These are phyloP conservation scores for Hypoxylon sp. DNA, from an alignment of 2,329 filamentous ascomycete species.

Conservation along the genomic window DNA sequence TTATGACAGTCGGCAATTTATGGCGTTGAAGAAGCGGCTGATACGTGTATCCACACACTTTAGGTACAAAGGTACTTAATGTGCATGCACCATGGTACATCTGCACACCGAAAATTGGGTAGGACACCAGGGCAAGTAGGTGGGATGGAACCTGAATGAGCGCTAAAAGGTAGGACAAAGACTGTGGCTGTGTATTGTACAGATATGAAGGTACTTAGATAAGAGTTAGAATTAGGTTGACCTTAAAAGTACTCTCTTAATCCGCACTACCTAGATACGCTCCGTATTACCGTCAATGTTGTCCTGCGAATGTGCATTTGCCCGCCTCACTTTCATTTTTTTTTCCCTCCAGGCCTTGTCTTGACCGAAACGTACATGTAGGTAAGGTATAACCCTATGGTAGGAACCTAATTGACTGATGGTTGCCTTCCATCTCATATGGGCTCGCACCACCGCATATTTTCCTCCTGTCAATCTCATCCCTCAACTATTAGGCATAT, in stretches of 20 bases:
- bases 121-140: background rate
- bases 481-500: conserved; percentile 10
- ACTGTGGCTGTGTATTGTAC: conserved; percentile 33
- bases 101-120: conserved; percentile 1
- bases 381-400: conserved; percentile 5
- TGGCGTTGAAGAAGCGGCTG: background rate
- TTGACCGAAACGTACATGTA: conserved; percentile 17
- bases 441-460: conserved; percentile 21
- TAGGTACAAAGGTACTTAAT: background rate
- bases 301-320: conserved; percentile 34
- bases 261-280: background rate
- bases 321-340: conserved; percentile 42
- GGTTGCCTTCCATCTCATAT: conserved; percentile 33
- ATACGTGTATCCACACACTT: background rate
- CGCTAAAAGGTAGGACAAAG: conserved; percentile 27
- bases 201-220: conserved; percentile 26
- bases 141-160: conserved; percentile 16
- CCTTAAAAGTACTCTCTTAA: conserved; percentile 24
- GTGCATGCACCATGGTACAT: background rate
- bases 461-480: conserved; percentile 16
- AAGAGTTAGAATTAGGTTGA: background rate
- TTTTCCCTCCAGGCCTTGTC: conserved; percentile 22
- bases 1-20: background rate
- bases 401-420: conserved; percentile 15
- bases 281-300: conserved; percentile 4